Evolutionary conservation across 768 basidiomycete genomes (phyloP).

Genomic region (Hygrophorus pudorinus): DNA sequence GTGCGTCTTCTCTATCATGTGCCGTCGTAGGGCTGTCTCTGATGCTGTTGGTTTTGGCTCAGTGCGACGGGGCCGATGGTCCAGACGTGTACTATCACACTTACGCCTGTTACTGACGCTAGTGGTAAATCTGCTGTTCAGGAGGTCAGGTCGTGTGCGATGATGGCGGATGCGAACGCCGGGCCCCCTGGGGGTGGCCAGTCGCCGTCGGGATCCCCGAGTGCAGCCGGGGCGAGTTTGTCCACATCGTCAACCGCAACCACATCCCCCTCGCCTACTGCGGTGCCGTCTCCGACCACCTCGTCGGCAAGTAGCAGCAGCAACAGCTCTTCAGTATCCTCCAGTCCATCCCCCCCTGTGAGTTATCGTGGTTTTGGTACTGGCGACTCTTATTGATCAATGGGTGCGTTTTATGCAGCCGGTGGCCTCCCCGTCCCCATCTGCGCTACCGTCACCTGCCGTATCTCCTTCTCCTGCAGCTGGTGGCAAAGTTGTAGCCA

Average conservation of each 20-base stretch:
- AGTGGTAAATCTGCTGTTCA: conserved; percentile 40
- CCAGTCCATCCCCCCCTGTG: background rate
- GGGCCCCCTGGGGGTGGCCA: background rate
- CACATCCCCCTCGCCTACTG: conserved; percentile 2
- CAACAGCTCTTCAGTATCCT: conserved; percentile 13
- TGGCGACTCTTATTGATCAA: too few species aligned
- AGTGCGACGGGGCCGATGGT: conserved; percentile 42
- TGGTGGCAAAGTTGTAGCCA: conserved; percentile 1
- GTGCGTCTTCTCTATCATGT: conserved; percentile 23
- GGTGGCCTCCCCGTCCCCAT: conserved; percentile 6
- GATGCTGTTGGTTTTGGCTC: too few species aligned
- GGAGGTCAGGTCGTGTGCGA: conserved; percentile 44
- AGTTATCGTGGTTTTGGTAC: too few species aligned
- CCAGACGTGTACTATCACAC: conserved; percentile 48
- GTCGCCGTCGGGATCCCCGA: conserved; percentile 10
- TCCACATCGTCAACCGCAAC: conserved; percentile 13
- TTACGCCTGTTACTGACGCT: conserved; percentile 42
- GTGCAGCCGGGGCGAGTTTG: conserved; percentile 8
- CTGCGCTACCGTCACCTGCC: conserved; percentile 2
- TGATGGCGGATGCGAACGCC: conserved; percentile 19
- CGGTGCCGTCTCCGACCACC: conserved; percentile 3
- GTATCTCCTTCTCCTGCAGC: background rate
- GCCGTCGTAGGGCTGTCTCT: conserved; percentile 2
- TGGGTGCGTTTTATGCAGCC: background rate
- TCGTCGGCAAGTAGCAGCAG: conserved; percentile 12